Evolutionary conservation across 768 basidiomycete species (phyloP), one percentile per base, ranked within the genome.

Genomic region (Tylopilus vinaceipallidus): DNA sequence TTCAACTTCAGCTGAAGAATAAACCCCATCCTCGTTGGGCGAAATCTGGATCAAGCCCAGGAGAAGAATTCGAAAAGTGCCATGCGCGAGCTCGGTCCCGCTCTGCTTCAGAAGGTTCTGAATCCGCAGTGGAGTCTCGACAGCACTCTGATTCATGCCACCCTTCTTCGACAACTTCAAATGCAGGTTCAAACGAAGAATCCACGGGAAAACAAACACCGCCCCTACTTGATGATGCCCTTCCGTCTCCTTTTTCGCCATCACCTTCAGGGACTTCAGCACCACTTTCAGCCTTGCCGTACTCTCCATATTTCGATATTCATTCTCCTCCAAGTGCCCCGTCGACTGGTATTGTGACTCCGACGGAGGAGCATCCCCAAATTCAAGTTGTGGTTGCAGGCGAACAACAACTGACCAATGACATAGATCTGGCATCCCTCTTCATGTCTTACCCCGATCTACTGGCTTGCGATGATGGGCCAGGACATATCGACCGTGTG

Each of bases 21-120:
- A 86, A 85, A 56, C 84, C 85, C 9, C 81, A 85, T 60, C 84
- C 84, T 17, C 78, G 82, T 26, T 86, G 83, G 83, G 59, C 59
- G 5, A 68, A 68, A 51, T 44, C 63, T 17, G 63, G 61, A 33
- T 56, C 64, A 1, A 62, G 52, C 22, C 53, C 55, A 9, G 49
- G 54, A 12, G 55, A 60, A 52, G 62, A 68, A 35, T 58, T 60
- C n/a, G 58, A 68, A 9, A 67, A 55, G 42, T 62, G 50, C 27
- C 64, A 62, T 45, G 47, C 53, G 14, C 56, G 53, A 12, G 42
- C 57, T 26, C 59, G 44, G 23, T 68, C 57, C 22, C 52, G 46
- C n/a, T 49, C 57, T 6, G 34, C 43, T 33, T 54, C 64, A 5
- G 57, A 55, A 11, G 51, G 48, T 24, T 49, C n/a, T n/a, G n/a